A percentile compares a stretch with the other conserved stretches of the same genome.
phyloP scores from a whole-genome alignment of 345 rosid species.

The Lumnitzera racemosa region DNA sequence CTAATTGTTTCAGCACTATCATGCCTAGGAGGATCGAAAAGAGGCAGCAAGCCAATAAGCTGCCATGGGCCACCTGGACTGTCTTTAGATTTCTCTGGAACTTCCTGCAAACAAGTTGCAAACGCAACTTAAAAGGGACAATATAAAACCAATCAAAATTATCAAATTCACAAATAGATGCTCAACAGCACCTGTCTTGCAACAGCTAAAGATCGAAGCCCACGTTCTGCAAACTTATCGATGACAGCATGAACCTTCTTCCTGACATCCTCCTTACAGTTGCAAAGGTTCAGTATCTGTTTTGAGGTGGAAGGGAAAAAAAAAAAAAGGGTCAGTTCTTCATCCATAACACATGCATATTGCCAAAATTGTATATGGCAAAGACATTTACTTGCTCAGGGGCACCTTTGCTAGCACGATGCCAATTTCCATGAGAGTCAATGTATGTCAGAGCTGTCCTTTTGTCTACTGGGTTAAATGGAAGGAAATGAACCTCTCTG shows the following conservation, averaged over 20 bases:
- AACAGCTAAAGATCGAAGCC: constrained; percentile 82
- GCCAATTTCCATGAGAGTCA: constrained; percentile 69
- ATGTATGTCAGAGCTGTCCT: constrained; percentile 86
- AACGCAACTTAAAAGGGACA: neutral
- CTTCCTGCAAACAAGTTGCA: constrained; percentile 38
- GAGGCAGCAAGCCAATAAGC: constrained; percentile 70
- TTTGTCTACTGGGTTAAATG: constrained; percentile 90
- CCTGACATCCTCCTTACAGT: constrained; percentile 63
- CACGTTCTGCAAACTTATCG: constrained; percentile 90
- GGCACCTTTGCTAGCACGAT: constrained; percentile 88
- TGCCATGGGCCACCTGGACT: constrained; percentile 84
- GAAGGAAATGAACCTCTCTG: constrained; percentile 75
- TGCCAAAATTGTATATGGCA: neutral
- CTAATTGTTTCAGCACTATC: constrained; percentile 95
- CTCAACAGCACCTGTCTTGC: constrained; percentile 63
- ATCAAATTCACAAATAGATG: neutral
- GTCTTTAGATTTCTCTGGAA: constrained; percentile 75
- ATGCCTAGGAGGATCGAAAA: constrained; percentile 96
- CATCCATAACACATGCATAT: too few relatives aligned
- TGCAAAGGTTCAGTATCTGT: constrained; percentile 68
- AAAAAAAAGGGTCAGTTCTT: neutral
- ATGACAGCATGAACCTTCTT: constrained; percentile 66
- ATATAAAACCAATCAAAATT: neutral
- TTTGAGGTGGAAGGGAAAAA: constrained; percentile 7
- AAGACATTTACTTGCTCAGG: constrained; percentile 65